Evolutionary conservation across 352 stramenopile species (phyloP).

Genomic region (Globisporangium okanoganense): DNA sequence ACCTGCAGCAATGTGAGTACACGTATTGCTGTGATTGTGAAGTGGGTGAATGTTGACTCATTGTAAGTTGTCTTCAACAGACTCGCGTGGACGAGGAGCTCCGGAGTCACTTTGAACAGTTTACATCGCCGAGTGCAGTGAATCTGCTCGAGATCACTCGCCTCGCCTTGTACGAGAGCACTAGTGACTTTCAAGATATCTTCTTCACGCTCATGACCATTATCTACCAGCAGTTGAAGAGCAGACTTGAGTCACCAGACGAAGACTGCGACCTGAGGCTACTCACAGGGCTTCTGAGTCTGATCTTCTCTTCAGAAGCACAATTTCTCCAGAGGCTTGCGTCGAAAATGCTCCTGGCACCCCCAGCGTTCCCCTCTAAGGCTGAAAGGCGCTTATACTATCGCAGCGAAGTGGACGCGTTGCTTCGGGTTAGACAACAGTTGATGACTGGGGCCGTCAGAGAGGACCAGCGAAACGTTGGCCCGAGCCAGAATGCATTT

Average conservation of each 20-base stretch:
- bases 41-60: not conserved
- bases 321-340: conserved; percentile 9
- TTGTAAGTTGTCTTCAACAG: not conserved
- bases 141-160: conserved; percentile 9
- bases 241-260: not conserved
- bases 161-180: conserved; percentile 4
- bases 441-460: not conserved
- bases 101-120: not conserved
- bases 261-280: conserved; percentile 9
- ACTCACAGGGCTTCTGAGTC: conserved; percentile 23
- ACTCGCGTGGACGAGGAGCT: conserved; percentile 6
- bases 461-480: not conserved
- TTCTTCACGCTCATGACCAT: conserved; percentile 33
- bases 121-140: not conserved
- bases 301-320: conserved; percentile 22
- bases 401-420: conserved; percentile 1
- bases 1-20: not conserved
- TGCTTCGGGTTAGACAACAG: not conserved
- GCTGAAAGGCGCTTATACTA: conserved; percentile 15
- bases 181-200: conserved; percentile 11
- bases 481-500: not conserved
- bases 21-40: not conserved
- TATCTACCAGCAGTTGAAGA: conserved; percentile 28
- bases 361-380: conserved; percentile 20
- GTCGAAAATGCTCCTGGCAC: conserved; percentile 25